Evolutionary conservation across 2,329 filamentous ascomycete species (phyloP).

Genomic region (Hypoxylon sp.): DNA sequence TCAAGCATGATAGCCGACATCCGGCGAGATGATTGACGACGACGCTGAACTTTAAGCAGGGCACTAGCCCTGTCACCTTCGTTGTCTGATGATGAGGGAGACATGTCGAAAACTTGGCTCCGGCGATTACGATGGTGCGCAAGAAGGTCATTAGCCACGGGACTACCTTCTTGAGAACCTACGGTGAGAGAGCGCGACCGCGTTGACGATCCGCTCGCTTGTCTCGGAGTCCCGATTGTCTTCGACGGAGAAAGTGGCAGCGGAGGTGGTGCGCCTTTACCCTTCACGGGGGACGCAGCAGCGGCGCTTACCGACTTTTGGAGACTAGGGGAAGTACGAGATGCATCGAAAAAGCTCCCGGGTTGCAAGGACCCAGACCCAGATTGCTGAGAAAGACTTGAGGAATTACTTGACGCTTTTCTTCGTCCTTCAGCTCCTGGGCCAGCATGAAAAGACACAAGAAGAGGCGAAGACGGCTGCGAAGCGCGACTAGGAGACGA

Average conservation of each 20-base stretch:
- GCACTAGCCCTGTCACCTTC: conserved; percentile 94
- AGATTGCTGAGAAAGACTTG: conserved; percentile 84
- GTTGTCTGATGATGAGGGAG: conserved; percentile 96
- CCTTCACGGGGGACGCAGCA: conserved; percentile 69
- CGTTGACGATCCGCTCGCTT: conserved; percentile 70
- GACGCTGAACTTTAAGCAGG: conserved; percentile 89
- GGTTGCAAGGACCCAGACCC: conserved; percentile 74
- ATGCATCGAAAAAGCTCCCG: conserved; percentile 77
- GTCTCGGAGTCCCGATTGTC: conserved; percentile 69
- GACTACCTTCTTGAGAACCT: conserved; percentile 91
- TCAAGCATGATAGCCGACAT: conserved; percentile 90
- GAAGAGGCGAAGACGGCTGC: conserved; percentile 84
- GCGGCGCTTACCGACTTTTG: conserved; percentile 71
- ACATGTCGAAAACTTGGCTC: conserved; percentile 96
- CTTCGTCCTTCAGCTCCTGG: conserved; percentile 81
- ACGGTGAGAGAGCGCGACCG: conserved; percentile 91
- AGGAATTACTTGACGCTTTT: conserved; percentile 92
- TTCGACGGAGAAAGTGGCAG: conserved; percentile 74
- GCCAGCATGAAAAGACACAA: conserved; percentile 94
- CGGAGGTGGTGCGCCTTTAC: conserved; percentile 61
- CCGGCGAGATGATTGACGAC: conserved; percentile 93
- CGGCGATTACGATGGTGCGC: conserved; percentile 86
- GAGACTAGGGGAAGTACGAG: conserved; percentile 70
- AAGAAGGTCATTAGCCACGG: conserved; percentile 75
- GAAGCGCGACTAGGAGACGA: conserved; percentile 89